phyloP scores from a whole-genome alignment of 2,329 filamentous ascomycete genomes.

The Fusarium siculi region DNA sequence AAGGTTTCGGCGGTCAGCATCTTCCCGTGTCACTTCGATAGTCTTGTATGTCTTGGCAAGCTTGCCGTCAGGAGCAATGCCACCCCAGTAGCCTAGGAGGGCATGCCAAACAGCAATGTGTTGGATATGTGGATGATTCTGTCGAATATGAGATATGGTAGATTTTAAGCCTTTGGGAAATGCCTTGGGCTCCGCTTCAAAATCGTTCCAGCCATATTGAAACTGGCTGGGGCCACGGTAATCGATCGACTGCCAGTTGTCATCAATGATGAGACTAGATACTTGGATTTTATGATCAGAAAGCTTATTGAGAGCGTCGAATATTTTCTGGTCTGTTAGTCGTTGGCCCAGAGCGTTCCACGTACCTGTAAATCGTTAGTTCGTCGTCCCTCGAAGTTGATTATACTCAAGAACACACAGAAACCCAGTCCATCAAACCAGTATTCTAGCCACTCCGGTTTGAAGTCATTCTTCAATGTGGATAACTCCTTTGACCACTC shows the following conservation, averaged over 20 bases:
- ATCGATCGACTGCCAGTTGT: conserved; percentile 90
- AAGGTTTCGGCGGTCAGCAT: conserved; percentile 58
- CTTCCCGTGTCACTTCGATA: conserved; percentile 63
- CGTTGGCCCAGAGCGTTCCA: conserved; percentile 93
- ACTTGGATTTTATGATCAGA: conserved; percentile 79
- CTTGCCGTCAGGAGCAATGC: conserved; percentile 78
- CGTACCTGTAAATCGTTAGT: conserved; percentile 64
- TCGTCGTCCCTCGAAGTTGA: background rate
- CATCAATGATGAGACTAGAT: conserved; percentile 91
- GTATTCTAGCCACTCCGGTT: conserved; percentile 77
- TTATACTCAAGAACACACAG: conserved; percentile 63
- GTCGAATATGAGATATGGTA: conserved; percentile 75
- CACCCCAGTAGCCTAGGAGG: conserved; percentile 90
- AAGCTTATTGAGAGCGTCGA: conserved; percentile 78
- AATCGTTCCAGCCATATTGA: conserved; percentile 77
- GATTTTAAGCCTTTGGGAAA: conserved; percentile 85
- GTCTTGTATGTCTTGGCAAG: conserved; percentile 85
- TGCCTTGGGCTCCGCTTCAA: conserved; percentile 82
- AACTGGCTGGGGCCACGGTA: conserved; percentile 61
- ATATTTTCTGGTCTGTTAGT: conserved; percentile 82
- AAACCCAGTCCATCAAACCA: conserved; percentile 96
- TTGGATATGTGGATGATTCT: conserved; percentile 75
- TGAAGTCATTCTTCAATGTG: conserved; percentile 59
- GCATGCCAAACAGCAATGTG: conserved; percentile 97
- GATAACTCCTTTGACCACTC: conserved; percentile 59